Evolutionary conservation across 1,139 yeast genomes (phyloP).

Genomic region (Ogataea hybrid): DNA sequence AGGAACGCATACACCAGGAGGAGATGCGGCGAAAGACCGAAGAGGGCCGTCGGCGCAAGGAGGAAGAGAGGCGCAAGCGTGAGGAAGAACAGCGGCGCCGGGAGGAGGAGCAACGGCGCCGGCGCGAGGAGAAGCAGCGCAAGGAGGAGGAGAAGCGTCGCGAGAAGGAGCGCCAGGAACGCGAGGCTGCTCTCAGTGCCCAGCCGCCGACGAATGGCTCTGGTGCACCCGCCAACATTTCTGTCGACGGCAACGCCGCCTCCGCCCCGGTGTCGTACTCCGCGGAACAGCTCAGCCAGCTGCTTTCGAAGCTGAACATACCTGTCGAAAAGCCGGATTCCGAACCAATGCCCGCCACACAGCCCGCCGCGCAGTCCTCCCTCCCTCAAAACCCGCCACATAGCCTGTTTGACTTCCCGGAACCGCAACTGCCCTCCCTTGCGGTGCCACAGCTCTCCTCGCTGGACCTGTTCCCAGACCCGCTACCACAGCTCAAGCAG

Average conservation of each 20-base stretch:
- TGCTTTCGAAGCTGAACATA: slow-evolving; percentile 12
- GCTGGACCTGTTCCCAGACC: slow-evolving; percentile 7
- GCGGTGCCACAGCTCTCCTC: slow-evolving; percentile 3
- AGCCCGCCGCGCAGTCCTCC: background rate
- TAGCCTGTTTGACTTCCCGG: background rate
- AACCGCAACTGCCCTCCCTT: slow-evolving; percentile 4
- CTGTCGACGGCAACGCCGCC: background rate
- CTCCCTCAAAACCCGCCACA: background rate
- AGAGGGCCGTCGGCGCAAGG: slow-evolving; percentile 53
- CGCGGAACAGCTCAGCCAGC: slow-evolving; percentile 16
- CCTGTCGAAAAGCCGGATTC: slow-evolving; percentile 1
- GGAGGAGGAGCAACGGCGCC: slow-evolving; percentile 38
- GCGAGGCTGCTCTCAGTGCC: slow-evolving; percentile 18
- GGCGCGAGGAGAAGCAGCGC: slow-evolving; percentile 41
- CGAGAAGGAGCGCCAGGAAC: slow-evolving; percentile 22
- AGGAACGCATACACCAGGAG: slow-evolving; percentile 50
- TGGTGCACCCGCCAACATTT: background rate
- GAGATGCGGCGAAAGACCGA: slow-evolving; percentile 53
- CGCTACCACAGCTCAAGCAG: slow-evolving; percentile 1
- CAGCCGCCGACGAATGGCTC: too few relatives aligned
- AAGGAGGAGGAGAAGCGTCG: slow-evolving; percentile 38
- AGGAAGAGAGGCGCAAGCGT: slow-evolving; percentile 46
- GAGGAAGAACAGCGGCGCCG: slow-evolving; percentile 47
- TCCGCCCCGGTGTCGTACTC: slow-evolving; percentile 9
- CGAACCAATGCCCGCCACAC: background rate